Evolutionary conservation across 345 rosid species (phyloP).

Genomic region (Populus alba): DNA sequence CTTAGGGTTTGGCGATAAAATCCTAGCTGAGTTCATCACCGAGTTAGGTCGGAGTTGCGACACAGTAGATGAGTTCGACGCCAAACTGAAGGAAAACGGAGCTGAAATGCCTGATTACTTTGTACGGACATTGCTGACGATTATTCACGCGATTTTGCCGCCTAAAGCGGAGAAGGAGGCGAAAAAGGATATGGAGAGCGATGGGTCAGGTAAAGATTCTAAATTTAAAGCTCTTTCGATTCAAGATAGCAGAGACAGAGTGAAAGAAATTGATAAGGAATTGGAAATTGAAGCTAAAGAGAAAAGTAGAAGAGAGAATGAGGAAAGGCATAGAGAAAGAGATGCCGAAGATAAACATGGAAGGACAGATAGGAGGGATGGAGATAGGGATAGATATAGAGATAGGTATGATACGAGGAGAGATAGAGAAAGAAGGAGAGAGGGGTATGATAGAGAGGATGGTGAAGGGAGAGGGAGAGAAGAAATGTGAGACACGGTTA

Average conservation of each 20-base stretch:
- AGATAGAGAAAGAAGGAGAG: constrained; percentile 24
- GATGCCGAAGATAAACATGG: constrained; percentile 26
- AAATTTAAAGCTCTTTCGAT: constrained; percentile 36
- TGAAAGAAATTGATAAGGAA: constrained; percentile 8
- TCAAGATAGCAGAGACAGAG: constrained; percentile 2
- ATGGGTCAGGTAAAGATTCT: constrained; percentile 32
- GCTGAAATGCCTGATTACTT: constrained; percentile 93
- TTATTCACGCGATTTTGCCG: constrained; percentile 84
- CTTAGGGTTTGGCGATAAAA: constrained; percentile 69
- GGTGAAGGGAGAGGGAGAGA: not conserved
- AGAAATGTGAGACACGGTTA: not conserved
- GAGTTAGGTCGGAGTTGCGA: constrained; percentile 58
- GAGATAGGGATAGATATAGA: constrained; percentile 21
- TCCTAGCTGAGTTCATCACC: constrained; percentile 73
- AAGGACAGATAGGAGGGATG: constrained; percentile 21
- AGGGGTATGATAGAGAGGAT: constrained; percentile 7
- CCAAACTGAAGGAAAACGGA: constrained; percentile 62
- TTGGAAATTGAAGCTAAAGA: constrained; percentile 11
- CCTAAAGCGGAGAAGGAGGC: constrained; percentile 40
- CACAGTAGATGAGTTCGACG: constrained; percentile 68
- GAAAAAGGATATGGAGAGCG: constrained; percentile 21
- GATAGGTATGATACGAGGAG: constrained; percentile 9
- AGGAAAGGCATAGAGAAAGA: constrained; percentile 34
- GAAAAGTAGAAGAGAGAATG: not conserved
- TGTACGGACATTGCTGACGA: constrained; percentile 66